Conservation (phyloP, 2,329 filamentous ascomycete genomes). For the Paracamarosporium sp. region DNA sequence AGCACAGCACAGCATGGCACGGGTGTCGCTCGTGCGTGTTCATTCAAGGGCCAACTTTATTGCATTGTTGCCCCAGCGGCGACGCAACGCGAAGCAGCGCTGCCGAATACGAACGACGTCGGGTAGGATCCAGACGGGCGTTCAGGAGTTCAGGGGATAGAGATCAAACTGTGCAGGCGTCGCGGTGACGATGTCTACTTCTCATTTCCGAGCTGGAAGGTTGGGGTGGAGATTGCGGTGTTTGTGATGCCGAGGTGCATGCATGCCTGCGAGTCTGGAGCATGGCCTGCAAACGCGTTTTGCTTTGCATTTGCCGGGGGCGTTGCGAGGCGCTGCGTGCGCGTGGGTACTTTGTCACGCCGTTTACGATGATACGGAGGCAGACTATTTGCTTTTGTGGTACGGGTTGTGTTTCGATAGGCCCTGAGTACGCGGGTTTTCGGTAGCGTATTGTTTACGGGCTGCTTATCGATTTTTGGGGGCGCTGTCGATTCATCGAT, state of each 20-base stretch:
- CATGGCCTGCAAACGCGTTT: background rate
- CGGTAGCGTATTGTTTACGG: too few relatives aligned
- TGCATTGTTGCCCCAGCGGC: too few relatives aligned
- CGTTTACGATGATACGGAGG: background rate
- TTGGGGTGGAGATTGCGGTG: background rate
- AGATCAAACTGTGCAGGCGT: background rate
- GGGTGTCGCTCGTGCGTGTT: background rate
- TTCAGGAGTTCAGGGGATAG: background rate
- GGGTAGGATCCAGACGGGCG: too few relatives aligned
- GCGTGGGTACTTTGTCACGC: too few relatives aligned
- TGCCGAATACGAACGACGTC: too few relatives aligned
- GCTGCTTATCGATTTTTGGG: too few relatives aligned
- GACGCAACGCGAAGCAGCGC: too few relatives aligned
- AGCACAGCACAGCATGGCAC: too few relatives aligned
- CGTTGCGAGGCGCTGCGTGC: background rate
- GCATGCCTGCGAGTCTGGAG: background rate
- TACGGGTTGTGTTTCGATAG: background rate
- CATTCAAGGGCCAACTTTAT: too few relatives aligned
- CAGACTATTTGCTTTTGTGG: background rate
- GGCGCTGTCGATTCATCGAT: background rate
- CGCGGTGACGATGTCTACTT: background rate
- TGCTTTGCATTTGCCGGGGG: background rate
- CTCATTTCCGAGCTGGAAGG: background rate
- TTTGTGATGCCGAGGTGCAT: background rate
- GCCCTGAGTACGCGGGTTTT: too few relatives aligned